Percentiles rank a stretch among this genome's conserved stretches.
phyloP scores from a whole-genome alignment of 2,329 filamentous ascomycete genomes.

The Herpomyces periplanetae region DNA sequence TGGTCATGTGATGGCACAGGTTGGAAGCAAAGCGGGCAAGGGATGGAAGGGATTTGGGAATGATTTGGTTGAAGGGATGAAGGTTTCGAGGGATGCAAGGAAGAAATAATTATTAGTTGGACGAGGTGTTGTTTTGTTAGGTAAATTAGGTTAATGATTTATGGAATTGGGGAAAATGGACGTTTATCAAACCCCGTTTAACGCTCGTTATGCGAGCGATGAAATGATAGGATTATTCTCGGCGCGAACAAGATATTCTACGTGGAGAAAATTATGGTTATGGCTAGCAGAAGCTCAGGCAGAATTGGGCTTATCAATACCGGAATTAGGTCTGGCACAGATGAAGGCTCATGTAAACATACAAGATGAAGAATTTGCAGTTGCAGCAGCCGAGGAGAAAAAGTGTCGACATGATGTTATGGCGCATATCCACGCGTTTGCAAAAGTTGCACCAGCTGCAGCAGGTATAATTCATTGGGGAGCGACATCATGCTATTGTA shows the following conservation, averaged over 20 bases:
- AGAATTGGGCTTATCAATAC: conserved; percentile 38
- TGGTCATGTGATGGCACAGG: too few species aligned
- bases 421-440: conserved; percentile 31
- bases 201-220: conserved; percentile 25
- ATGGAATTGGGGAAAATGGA: too few species aligned
- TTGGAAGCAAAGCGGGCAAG: too few species aligned
- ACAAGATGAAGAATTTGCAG: conserved; percentile 11
- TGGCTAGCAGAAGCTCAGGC: conserved; percentile 44
- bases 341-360: conserved; percentile 10
- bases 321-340: conserved; percentile 14
- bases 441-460: conserved; percentile 27
- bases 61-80: too few species aligned
- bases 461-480: conserved; percentile 50
- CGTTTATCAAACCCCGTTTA: conserved; percentile 24
- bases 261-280: conserved; percentile 56
- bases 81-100: too few species aligned
- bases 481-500: conserved; percentile 21
- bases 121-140: too few species aligned
- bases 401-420: conserved; percentile 13
- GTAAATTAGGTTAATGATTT: too few species aligned
- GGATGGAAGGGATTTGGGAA: too few species aligned
- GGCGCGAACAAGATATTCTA: conserved; percentile 27
- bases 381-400: conserved; percentile 12
- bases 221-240: conserved; percentile 25
- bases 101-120: too few species aligned